phyloP scores from a whole-genome alignment of 257 asterid species.

The Voacanga thouarsii region DNA sequence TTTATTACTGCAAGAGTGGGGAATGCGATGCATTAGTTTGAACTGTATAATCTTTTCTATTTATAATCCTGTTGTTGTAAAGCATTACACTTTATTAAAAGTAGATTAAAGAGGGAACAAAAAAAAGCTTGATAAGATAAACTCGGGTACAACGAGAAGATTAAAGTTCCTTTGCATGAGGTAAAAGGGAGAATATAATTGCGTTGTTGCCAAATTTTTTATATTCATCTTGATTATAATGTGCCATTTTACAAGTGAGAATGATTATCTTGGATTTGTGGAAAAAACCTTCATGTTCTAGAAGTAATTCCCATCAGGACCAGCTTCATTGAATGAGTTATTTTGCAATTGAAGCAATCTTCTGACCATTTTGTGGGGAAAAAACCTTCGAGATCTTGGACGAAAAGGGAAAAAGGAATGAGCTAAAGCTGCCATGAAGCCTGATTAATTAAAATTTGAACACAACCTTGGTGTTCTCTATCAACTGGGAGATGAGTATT shows the following conservation, averaged over 20 bases:
- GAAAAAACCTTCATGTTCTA: background rate
- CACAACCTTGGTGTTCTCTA: too few relatives aligned
- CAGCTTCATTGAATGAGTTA: too few relatives aligned
- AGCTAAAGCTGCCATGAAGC: too few relatives aligned
- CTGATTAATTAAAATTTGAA: too few relatives aligned
- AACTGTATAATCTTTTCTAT: background rate
- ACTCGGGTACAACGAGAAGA: background rate
- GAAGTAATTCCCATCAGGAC: too few relatives aligned
- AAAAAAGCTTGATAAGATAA: background rate
- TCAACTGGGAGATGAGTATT: too few relatives aligned
- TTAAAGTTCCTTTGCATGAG: background rate
- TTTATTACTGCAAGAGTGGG: background rate
- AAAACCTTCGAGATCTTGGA: background rate
- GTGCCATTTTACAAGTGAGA: background rate
- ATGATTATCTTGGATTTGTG: background rate
- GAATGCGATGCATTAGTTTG: background rate
- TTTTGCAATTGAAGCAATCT: too few relatives aligned
- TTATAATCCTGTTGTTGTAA: background rate
- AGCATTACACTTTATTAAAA: conserved; percentile 16
- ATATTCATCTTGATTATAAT: background rate
- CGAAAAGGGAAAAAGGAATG: background rate
- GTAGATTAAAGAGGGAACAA: conserved; percentile 16
- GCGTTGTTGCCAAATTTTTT: background rate
- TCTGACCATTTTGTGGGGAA: background rate
- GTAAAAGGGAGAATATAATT: background rate